phyloP scores from a whole-genome alignment of 257 asterid species.

The Plectranthus barbatus region DNA sequence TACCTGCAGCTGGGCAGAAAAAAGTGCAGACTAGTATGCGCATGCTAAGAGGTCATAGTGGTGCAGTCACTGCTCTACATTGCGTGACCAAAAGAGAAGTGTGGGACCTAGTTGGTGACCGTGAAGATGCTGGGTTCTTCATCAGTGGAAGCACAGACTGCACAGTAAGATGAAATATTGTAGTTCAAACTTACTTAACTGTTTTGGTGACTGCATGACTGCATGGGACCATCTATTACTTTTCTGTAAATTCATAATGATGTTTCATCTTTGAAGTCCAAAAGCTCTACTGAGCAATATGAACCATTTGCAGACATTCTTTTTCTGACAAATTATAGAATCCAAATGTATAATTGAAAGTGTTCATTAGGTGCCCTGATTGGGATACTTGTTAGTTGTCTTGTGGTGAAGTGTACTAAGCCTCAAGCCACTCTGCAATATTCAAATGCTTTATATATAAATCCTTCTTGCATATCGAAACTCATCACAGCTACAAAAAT shows the following conservation, averaged over 20 bases:
- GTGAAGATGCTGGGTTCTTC: conserved; percentile 93
- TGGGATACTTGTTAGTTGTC: not conserved
- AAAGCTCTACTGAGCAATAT: not conserved
- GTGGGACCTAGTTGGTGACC: conserved; percentile 92
- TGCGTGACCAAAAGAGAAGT: conserved; percentile 94
- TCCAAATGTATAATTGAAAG: not conserved
- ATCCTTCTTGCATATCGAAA: not conserved
- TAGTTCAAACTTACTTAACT: not conserved
- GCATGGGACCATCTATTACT: not conserved
- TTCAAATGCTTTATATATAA: not conserved
- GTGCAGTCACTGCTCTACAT: conserved; percentile 86
- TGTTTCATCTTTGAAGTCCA: not conserved
- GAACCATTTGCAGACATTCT: not conserved
- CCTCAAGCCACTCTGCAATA: not conserved
- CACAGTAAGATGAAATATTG: conserved; percentile 42
- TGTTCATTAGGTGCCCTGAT: not conserved
- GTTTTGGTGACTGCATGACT: not conserved
- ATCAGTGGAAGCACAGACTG: conserved; percentile 97
- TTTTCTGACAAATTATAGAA: not conserved
- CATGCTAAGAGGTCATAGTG: conserved; percentile 81
- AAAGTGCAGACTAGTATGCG: conserved; percentile 78
- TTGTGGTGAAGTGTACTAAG: not conserved
- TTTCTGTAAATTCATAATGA: not conserved
- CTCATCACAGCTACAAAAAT: conserved; percentile 2
- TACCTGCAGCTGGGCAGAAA: conserved; percentile 67